These are phyloP conservation scores for Pugionium cornutum DNA, from an alignment of 345 rosid species.

Conservation along the genomic window DNA sequence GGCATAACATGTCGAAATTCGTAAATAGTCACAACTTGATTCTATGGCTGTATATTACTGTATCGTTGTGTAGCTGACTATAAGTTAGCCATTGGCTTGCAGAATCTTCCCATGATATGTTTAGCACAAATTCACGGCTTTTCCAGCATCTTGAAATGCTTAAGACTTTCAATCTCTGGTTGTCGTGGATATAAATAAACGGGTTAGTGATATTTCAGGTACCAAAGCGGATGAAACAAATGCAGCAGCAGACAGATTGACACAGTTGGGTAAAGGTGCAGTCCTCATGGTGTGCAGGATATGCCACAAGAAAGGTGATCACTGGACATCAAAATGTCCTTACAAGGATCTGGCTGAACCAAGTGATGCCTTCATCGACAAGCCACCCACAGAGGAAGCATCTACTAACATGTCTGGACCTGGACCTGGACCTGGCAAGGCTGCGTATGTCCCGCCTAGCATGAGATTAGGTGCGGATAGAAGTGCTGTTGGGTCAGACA, in stretches of 20 bases:
- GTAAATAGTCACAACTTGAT: neutral
- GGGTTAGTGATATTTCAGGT: conserved; percentile 47
- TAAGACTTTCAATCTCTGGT: neutral
- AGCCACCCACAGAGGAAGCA: conserved; percentile 57
- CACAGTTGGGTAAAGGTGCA: conserved; percentile 67
- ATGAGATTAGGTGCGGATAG: conserved; percentile 77
- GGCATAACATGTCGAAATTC: too few species aligned
- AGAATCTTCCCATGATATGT: neutral
- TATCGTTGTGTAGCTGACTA: neutral
- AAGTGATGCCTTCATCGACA: conserved; percentile 56
- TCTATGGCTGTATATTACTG: neutral
- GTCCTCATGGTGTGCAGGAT: conserved; percentile 87
- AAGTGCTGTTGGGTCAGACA: conserved; percentile 59
- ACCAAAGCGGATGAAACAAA: conserved; percentile 66
- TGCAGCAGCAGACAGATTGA: conserved; percentile 56
- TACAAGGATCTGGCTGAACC: conserved; percentile 81
- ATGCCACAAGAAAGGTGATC: conserved; percentile 91
- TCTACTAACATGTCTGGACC: conserved; percentile 45
- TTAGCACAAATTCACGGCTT: neutral
- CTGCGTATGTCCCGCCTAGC: conserved; percentile 76
- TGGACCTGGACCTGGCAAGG: conserved; percentile 53
- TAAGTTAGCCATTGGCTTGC: neutral
- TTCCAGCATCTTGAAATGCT: conserved; percentile 6
- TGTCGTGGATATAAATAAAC: neutral
- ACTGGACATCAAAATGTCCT: conserved; percentile 90